Conservation (phyloP, 208 protist genomes). For the Crithidia brevicula region DNA sequence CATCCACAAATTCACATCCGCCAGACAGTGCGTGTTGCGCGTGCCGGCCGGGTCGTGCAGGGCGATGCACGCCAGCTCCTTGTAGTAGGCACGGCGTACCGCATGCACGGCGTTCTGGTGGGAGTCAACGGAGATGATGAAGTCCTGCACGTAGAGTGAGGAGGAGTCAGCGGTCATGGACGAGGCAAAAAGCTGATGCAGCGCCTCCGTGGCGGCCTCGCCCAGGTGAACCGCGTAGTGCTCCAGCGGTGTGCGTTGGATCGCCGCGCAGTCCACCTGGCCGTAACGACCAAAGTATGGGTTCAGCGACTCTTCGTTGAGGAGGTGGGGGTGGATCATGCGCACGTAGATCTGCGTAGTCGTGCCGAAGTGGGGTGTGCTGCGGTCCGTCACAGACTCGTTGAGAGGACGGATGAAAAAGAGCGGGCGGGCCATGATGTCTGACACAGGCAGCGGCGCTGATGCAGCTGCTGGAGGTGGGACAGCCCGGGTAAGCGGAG, state of each 20-base stretch:
- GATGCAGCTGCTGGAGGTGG: not conserved
- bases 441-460: not conserved
- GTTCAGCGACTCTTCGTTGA: conserved; percentile 89
- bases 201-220: conserved; percentile 21
- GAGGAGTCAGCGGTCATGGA: conserved; percentile 8
- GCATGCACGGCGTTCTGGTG: conserved; percentile 69
- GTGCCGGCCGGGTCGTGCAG: conserved; percentile 41
- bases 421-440: conserved; percentile 17
- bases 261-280: conserved; percentile 66
- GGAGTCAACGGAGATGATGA: conserved; percentile 84
- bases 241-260: conserved; percentile 42
- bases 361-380: conserved; percentile 5
- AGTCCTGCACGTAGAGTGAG: conserved; percentile 75
- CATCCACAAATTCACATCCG: conserved; percentile 63
- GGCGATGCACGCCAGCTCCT: conserved; percentile 84
- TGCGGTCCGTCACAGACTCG: not conserved
- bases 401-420: conserved; percentile 55
- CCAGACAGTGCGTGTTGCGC: conserved; percentile 58
- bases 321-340: conserved; percentile 62
- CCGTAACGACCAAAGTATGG: conserved; percentile 91
- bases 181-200: conserved; percentile 29
- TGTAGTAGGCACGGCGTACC: conserved; percentile 76
- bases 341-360: conserved; percentile 71
- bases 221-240: conserved; percentile 27
- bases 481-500: not conserved